These are phyloP conservation scores for Calonectria pteridis DNA, from an alignment of 2,329 filamentous ascomycete species.

Conservation along the genomic window DNA sequence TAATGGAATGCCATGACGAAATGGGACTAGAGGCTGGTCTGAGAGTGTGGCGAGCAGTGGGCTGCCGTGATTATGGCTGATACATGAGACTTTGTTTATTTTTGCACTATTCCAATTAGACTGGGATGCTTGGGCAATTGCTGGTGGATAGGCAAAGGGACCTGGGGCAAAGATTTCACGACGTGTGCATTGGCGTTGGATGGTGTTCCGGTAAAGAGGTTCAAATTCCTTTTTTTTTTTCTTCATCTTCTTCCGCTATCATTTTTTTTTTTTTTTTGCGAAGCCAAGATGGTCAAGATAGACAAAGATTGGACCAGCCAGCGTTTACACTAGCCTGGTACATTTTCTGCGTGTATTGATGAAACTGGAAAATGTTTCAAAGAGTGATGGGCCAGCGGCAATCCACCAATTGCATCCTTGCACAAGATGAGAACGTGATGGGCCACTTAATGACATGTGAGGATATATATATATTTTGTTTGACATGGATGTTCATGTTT, in stretches of 20 bases:
- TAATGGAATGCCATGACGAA: slow-evolving; percentile 37
- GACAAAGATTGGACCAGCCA: slow-evolving; percentile 31
- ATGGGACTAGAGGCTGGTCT: slow-evolving; percentile 1
- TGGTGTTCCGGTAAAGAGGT: slow-evolving; percentile 39
- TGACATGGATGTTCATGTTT: neutral
- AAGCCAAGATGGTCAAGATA: slow-evolving; percentile 25
- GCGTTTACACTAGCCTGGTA: neutral
- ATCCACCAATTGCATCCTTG: neutral
- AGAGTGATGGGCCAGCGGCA: neutral
- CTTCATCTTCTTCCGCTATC: neutral
- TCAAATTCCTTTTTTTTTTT: neutral
- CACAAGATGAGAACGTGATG: neutral
- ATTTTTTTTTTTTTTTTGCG: neutral
- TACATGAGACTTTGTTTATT: slow-evolving; percentile 28
- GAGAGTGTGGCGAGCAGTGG: slow-evolving; percentile 38
- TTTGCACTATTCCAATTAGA: slow-evolving; percentile 36
- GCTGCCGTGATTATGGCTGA: slow-evolving; percentile 31
- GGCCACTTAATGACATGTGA: neutral
- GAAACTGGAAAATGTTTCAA: neutral
- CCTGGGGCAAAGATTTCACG: slow-evolving; percentile 17
- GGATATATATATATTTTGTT: too few species aligned
- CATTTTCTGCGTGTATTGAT: neutral
- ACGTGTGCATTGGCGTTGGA: slow-evolving; percentile 39
- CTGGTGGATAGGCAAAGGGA: slow-evolving; percentile 21
- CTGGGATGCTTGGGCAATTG: slow-evolving; percentile 36